These are phyloP conservation scores for Aspergillus calidoustus DNA, from an alignment of 2,329 filamentous ascomycete species.

Conservation along the genomic window DNA sequence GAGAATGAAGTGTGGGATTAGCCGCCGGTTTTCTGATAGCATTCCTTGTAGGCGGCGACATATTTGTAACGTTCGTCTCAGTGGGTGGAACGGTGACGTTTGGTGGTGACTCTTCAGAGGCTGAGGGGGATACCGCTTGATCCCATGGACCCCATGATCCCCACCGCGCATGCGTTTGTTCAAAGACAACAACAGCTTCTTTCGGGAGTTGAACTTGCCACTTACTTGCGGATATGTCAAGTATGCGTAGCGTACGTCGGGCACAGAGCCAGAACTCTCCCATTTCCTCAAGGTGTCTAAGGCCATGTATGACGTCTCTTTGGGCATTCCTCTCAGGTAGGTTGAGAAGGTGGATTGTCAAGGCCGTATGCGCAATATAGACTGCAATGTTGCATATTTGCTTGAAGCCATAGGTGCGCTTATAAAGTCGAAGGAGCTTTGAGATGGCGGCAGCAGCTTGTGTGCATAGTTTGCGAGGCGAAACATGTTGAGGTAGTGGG, in stretches of 20 bases:
- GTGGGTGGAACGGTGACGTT: conserved; percentile 23
- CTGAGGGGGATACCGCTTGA: conserved; percentile 38
- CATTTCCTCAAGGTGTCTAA: conserved; percentile 93
- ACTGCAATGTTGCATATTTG: conserved; percentile 97
- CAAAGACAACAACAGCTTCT: conserved; percentile 77
- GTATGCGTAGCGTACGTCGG: conserved; percentile 79
- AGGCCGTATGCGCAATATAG: conserved; percentile 93
- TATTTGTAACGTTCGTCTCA: conserved; percentile 24
- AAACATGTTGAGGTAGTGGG: conserved; percentile 83
- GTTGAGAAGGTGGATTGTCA: conserved; percentile 92
- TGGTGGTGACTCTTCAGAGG: conserved; percentile 32
- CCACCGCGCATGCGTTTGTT: conserved; percentile 78
- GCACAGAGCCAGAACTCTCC: conserved; percentile 94
- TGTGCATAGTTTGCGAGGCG: conserved; percentile 86
- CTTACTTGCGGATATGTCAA: conserved; percentile 82
- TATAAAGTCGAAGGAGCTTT: conserved; percentile 92
- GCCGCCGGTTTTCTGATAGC: conserved; percentile 13
- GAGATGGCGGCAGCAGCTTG: conserved; percentile 88
- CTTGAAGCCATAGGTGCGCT: conserved; percentile 84
- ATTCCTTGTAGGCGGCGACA: conserved; percentile 20
- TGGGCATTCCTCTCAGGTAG: conserved; percentile 89
- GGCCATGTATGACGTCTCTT: conserved; percentile 85
- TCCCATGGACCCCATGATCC: conserved; percentile 66
- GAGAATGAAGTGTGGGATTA: conserved; percentile 15
- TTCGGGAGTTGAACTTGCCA: conserved; percentile 88